Evolutionary conservation across 2,329 filamentous ascomycete species (phyloP).

Genomic region (Phialophora verrucosa): DNA sequence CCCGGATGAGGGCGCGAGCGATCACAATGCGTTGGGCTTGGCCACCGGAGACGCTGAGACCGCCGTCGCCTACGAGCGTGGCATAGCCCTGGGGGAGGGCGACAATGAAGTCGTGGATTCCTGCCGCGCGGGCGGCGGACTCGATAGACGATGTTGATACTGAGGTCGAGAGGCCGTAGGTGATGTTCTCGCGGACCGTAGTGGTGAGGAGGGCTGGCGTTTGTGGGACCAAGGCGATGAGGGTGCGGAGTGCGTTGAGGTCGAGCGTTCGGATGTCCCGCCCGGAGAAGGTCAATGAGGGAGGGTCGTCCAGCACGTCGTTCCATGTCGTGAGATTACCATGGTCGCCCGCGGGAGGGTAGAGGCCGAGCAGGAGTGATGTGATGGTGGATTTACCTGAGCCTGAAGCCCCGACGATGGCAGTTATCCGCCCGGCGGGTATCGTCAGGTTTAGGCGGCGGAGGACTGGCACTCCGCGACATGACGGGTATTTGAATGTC

Average conservation of each 20-base stretch:
- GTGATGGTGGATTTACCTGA: slow-evolving; percentile 90
- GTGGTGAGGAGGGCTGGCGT: slow-evolving; percentile 64
- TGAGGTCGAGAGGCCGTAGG: slow-evolving; percentile 69
- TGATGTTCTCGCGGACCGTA: slow-evolving; percentile 62
- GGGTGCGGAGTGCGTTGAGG: slow-evolving; percentile 63
- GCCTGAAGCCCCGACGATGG: slow-evolving; percentile 82
- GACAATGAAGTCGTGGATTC: slow-evolving; percentile 76
- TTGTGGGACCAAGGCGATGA: slow-evolving; percentile 67
- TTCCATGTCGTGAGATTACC: slow-evolving; percentile 8
- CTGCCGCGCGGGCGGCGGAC: slow-evolving; percentile 60
- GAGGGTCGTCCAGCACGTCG: slow-evolving; percentile 27
- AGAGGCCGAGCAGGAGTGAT: slow-evolving; percentile 74
- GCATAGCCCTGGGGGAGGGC: slow-evolving; percentile 73
- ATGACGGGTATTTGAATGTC: slow-evolving; percentile 73
- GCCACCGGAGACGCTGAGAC: slow-evolving; percentile 74
- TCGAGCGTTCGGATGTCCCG: slow-evolving; percentile 65
- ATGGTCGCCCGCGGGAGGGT: slow-evolving; percentile 51
- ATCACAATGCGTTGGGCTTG: slow-evolving; percentile 83
- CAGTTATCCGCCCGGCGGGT: slow-evolving; percentile 67
- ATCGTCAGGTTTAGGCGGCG: slow-evolving; percentile 70
- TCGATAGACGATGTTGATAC: slow-evolving; percentile 48
- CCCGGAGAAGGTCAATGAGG: slow-evolving; percentile 62
- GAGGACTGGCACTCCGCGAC: slow-evolving; percentile 61
- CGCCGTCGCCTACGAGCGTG: slow-evolving; percentile 73
- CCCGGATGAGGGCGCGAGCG: slow-evolving; percentile 74